These are phyloP conservation scores for Apiotrichum siamense DNA, from an alignment of 1,284 basidiomycete genomes.

Conservation along the genomic window DNA sequence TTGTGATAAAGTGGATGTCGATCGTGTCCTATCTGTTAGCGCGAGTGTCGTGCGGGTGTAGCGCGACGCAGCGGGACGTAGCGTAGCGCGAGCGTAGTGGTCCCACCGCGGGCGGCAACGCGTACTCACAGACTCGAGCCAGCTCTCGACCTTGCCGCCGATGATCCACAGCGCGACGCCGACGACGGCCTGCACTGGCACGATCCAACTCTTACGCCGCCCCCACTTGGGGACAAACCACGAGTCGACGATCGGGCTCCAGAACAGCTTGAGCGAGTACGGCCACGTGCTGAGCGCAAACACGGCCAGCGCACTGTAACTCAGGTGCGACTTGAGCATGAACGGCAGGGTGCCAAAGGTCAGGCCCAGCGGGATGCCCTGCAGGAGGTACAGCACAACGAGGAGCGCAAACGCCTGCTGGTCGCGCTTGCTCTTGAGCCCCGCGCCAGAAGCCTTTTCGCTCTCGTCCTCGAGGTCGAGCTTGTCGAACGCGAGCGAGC, in stretches of 20 bases:
- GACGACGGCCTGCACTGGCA: constrained; percentile 90
- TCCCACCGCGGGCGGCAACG: too few relatives aligned
- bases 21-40: constrained; percentile 60
- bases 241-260: constrained; percentile 97
- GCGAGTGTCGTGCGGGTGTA: not conserved
- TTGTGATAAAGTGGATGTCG: constrained; percentile 73
- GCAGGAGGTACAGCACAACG: constrained; percentile 70
- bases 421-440: constrained; percentile 52
- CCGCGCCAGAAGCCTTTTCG: constrained; percentile 13
- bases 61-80: not conserved
- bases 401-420: constrained; percentile 79
- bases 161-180: constrained; percentile 85
- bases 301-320: constrained; percentile 91
- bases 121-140: constrained; percentile 70
- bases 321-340: constrained; percentile 86
- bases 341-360: constrained; percentile 84
- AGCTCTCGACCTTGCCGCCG: constrained; percentile 67
- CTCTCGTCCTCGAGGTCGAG: constrained; percentile 20
- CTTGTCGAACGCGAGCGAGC: constrained; percentile 29
- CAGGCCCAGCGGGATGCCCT: constrained; percentile 84
- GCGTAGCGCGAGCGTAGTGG: too few relatives aligned
- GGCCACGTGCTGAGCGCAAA: constrained; percentile 94
- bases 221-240: constrained; percentile 68
- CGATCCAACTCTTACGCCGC: constrained; percentile 95
- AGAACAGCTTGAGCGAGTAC: constrained; percentile 93